Percentiles rank a stretch among this genome's conserved stretches.
phyloP scores from a whole-genome alignment of 2,329 filamentous ascomycete species.

The Fusarium aywerte region DNA sequence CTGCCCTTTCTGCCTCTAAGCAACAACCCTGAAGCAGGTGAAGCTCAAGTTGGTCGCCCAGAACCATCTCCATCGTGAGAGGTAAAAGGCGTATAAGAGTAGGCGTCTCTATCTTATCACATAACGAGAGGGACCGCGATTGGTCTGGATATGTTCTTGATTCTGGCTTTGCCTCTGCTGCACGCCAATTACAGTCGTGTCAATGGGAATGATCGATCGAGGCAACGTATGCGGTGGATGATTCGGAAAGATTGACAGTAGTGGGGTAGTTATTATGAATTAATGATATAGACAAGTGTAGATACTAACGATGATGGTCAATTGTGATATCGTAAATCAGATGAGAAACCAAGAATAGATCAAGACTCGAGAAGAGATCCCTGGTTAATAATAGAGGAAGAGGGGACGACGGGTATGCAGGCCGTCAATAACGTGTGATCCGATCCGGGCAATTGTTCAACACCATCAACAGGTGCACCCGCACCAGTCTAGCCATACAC shows the following conservation, averaged over 20 bases:
- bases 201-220: constrained; percentile 28
- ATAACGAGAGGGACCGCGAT: constrained; percentile 22
- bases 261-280: constrained; percentile 21
- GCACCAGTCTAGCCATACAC: constrained; percentile 45
- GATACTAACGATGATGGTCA: constrained; percentile 17
- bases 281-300: constrained; percentile 14
- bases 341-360: constrained; percentile 23
- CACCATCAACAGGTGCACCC: constrained; percentile 45
- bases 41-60: constrained; percentile 45
- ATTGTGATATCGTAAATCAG: constrained; percentile 13
- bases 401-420: constrained; percentile 41
- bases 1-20: constrained; percentile 64
- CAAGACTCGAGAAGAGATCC: constrained; percentile 24
- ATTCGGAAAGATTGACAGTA: constrained; percentile 4
- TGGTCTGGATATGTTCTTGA: constrained; percentile 8
- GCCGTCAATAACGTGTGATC: constrained; percentile 46
- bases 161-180: not conserved
- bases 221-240: constrained; percentile 33
- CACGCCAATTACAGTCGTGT: constrained; percentile 5
- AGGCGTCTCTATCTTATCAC: constrained; percentile 35
- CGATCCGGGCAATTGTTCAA: constrained; percentile 45
- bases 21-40: constrained; percentile 64
- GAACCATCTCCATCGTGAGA: constrained; percentile 48
- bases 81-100: constrained; percentile 21
- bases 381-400: constrained; percentile 38